Percentiles rank a stretch among this genome's conserved stretches.
phyloP scores from a whole-genome alignment of 2,329 filamentous ascomycete genomes.

The Dactylellina sp. region DNA sequence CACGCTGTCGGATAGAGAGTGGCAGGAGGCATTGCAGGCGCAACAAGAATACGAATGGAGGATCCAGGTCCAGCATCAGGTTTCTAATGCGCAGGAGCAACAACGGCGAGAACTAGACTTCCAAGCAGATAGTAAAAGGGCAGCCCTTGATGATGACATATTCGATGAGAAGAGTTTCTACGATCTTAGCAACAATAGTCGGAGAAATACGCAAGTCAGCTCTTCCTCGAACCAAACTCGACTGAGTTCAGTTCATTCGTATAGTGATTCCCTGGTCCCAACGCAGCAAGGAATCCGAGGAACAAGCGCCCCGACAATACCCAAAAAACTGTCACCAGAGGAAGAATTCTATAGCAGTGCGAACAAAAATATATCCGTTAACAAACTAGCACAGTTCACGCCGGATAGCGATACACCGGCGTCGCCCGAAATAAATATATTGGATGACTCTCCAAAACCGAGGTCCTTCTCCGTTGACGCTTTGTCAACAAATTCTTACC shows the following conservation, averaged over 20 bases:
- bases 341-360: constrained; percentile 52
- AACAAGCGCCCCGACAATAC: constrained; percentile 8
- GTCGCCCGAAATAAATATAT: constrained; percentile 9
- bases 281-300: constrained; percentile 20
- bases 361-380: constrained; percentile 21
- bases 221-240: constrained; percentile 7
- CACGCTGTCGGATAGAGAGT: constrained; percentile 44
- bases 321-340: constrained; percentile 35
- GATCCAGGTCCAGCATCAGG: constrained; percentile 32
- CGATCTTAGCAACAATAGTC: constrained; percentile 20
- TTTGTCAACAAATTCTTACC: constrained; percentile 41
- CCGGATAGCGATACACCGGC: constrained; percentile 36
- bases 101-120: constrained; percentile 13
- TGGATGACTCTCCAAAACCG: constrained; percentile 32
- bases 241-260: constrained; percentile 4
- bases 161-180: constrained; percentile 50
- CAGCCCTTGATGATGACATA: constrained; percentile 9
- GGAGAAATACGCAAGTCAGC: constrained; percentile 27
- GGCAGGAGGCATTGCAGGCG: constrained; percentile 47
- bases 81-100: constrained; percentile 20
- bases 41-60: constrained; percentile 45
- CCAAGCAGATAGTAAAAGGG: neutral
- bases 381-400: constrained; percentile 37
- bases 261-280: constrained; percentile 20
- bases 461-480: constrained; percentile 35